A percentile compares a stretch with the other conserved stretches of the same genome.
These are phyloP conservation scores for Inga laurina DNA, from an alignment of 306 rosid species.

Conservation along the genomic window DNA sequence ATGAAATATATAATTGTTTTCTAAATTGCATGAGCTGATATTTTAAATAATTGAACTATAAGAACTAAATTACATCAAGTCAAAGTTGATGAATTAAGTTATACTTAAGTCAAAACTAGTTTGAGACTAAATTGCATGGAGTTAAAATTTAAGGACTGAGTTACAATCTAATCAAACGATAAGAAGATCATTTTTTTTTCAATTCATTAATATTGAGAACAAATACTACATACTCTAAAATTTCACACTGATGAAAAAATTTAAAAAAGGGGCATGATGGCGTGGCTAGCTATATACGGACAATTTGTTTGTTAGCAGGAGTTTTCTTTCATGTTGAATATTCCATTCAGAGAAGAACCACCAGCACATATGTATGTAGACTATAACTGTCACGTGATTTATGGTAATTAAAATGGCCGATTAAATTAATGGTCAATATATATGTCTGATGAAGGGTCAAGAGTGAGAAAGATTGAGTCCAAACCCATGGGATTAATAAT, in stretches of 20 bases:
- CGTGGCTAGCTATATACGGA: neutral
- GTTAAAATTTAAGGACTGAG: no score
- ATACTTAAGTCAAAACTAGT: no score
- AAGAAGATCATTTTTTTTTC: no score
- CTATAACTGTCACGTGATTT: slow-evolving; percentile 32
- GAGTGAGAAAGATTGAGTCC: slow-evolving; percentile 19
- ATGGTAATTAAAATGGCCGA: neutral
- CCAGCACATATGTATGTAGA: neutral
- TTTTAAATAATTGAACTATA: no score
- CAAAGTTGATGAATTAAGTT: no score
- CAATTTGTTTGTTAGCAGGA: neutral
- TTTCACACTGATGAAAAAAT: neutral
- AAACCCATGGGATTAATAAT: neutral
- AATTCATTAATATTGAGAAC: neutral
- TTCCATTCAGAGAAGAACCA: slow-evolving; percentile 18
- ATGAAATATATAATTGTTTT: no score
- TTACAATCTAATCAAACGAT: no score
- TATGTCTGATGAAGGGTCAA: slow-evolving; percentile 27
- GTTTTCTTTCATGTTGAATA: neutral
- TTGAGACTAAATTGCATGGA: no score
- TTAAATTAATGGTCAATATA: slow-evolving; percentile 35
- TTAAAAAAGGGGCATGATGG: neutral
- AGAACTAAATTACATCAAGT: no score
- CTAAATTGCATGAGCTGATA: no score
- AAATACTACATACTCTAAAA: neutral